A percentile compares a stretch with the other conserved stretches of the same genome.
These are phyloP conservation scores for Daldinia concentrica DNA, from an alignment of 495 filamentous ascomycete genomes.

Conservation along the genomic window DNA sequence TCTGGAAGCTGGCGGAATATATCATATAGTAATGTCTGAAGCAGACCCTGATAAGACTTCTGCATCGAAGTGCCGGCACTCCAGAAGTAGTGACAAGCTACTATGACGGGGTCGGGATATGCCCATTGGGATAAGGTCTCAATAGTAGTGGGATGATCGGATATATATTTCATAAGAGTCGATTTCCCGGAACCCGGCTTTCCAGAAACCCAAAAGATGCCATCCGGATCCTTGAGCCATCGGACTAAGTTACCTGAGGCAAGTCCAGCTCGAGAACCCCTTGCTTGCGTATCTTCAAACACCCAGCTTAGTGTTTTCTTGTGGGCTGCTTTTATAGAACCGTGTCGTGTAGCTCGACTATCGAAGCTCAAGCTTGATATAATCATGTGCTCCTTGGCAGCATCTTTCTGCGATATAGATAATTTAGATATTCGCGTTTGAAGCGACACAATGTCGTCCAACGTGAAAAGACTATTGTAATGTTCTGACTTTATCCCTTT, in stretches of 20 bases:
- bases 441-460: neutral
- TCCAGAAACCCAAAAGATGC: constrained; percentile 51
- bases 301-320: constrained; percentile 12
- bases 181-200: constrained; percentile 54
- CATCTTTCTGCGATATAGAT: neutral
- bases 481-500: neutral
- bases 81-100: constrained; percentile 51
- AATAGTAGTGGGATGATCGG: constrained; percentile 23
- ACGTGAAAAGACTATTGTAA: neutral
- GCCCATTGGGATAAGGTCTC: constrained; percentile 40
- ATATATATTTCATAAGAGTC: constrained; percentile 52
- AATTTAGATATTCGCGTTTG: neutral
- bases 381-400: constrained; percentile 4
- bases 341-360: neutral
- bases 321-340: constrained; percentile 10
- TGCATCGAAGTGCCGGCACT: constrained; percentile 46
- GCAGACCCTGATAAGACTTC: constrained; percentile 52
- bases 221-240: constrained; percentile 13
- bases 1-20: constrained; percentile 44
- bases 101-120: neutral
- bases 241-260: neutral
- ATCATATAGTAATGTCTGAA: constrained; percentile 52
- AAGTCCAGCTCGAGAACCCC: neutral
- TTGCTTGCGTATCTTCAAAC: neutral
- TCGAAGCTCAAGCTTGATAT: constrained; percentile 11